Percentiles rank a stretch among this genome's conserved stretches.
phyloP scores from a whole-genome alignment of 805 yeast species.

The Tetrapisispora taiwanensis region DNA sequence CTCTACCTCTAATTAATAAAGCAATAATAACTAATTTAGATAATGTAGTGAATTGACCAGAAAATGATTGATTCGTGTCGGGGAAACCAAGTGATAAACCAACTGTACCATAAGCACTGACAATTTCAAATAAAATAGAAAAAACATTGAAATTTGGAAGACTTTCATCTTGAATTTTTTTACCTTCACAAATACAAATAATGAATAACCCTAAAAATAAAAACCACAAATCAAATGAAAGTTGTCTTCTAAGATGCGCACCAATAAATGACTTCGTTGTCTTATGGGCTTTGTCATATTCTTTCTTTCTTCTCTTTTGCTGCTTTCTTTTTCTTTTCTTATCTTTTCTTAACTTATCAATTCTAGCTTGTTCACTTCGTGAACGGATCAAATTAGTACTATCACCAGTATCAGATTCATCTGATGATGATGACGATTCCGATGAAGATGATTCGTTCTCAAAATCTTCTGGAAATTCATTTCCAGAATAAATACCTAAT shows the following conservation, averaged over 20 bases:
- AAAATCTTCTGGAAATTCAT: constrained; percentile 15
- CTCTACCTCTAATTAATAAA: constrained; percentile 90
- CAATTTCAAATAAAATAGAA: constrained; percentile 71
- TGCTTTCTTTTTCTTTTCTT: constrained; percentile 14
- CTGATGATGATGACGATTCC: constrained; percentile 2
- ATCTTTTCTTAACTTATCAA: constrained; percentile 3
- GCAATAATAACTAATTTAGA: constrained; percentile 81
- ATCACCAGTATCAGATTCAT: constrained; percentile 17
- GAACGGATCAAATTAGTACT: constrained; percentile 1
- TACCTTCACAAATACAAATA: constrained; percentile 78
- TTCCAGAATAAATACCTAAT: constrained; percentile 64
- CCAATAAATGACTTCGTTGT: constrained; percentile 52
- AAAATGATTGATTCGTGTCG: constrained; percentile 52
- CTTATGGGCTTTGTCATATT: constrained; percentile 27
- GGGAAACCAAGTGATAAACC: constrained; percentile 87
- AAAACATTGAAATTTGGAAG: constrained; percentile 54
- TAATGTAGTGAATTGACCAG: constrained; percentile 57
- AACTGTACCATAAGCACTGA: constrained; percentile 94
- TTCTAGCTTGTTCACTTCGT: constrained; percentile 2
- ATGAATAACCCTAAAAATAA: constrained; percentile 76
- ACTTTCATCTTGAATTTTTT: constrained; percentile 38
- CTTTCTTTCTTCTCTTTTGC: constrained; percentile 9
- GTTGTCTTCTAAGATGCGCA: constrained; percentile 80
- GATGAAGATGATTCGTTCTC: constrained; percentile 3
- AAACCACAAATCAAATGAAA: constrained; percentile 93